phyloP scores from a whole-genome alignment of 495 filamentous ascomycete genomes.

The Bacidia gigantensis region DNA sequence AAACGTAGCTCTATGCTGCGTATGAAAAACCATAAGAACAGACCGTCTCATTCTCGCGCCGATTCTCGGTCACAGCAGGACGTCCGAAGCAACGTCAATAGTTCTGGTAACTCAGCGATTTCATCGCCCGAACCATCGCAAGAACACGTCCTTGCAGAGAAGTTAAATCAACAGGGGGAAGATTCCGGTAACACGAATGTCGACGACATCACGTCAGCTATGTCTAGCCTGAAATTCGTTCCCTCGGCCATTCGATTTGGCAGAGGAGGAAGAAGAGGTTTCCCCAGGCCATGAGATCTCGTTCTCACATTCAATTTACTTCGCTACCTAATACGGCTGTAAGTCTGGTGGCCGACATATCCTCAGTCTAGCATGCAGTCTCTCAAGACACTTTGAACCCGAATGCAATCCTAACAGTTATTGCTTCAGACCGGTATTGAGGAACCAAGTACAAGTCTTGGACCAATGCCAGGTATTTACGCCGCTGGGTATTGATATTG shows the following conservation, averaged over 20 bases:
- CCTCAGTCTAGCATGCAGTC: no score
- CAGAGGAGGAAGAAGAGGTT: slow-evolving; percentile 37
- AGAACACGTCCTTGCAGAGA: no score
- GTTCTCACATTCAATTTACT: not conserved
- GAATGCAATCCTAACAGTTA: no score
- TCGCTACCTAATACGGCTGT: not conserved
- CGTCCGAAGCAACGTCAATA: not conserved
- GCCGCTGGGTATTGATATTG: no score
- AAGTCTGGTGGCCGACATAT: no score
- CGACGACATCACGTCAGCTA: slow-evolving; percentile 56
- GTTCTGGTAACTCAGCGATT: not conserved
- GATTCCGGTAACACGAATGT: slow-evolving; percentile 32
- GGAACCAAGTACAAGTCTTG: no score
- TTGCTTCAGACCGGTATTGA: no score
- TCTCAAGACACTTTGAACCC: no score
- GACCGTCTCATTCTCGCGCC: slow-evolving; percentile 25
- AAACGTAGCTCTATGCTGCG: slow-evolving; percentile 63
- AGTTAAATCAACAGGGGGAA: not conserved
- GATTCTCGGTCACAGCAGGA: slow-evolving; percentile 5
- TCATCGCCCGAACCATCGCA: not conserved
- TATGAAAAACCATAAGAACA: slow-evolving; percentile 38
- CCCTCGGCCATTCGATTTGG: slow-evolving; percentile 65
- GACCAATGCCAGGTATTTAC: no score
- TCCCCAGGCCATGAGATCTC: slow-evolving; percentile 14
- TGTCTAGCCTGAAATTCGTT: slow-evolving; percentile 74